These are phyloP conservation scores for Lophiostoma macrostomum DNA, from an alignment of 495 filamentous ascomycete genomes.

Conservation along the genomic window DNA sequence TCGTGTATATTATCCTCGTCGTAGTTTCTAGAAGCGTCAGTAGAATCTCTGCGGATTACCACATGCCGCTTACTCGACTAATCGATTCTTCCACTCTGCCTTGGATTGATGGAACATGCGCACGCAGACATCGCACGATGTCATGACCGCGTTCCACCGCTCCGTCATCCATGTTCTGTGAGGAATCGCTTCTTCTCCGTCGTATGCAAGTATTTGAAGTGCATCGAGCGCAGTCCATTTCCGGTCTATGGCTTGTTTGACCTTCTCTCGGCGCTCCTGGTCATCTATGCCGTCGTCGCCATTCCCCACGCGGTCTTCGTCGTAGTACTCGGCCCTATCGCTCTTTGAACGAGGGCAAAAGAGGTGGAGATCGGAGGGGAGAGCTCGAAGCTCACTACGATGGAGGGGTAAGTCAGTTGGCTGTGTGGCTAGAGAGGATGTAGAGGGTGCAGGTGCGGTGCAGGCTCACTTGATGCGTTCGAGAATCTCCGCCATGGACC, in stretches of 20 bases:
- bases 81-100: slow-evolving; percentile 57
- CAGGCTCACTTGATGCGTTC: slow-evolving; percentile 27
- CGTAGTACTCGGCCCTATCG: slow-evolving; percentile 35
- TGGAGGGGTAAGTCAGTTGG: slow-evolving; percentile 2
- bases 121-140: slow-evolving; percentile 74
- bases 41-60: not conserved
- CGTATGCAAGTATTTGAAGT: slow-evolving; percentile 66
- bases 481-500: slow-evolving; percentile 36
- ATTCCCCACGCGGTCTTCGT: slow-evolving; percentile 38
- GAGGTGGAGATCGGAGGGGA: slow-evolving; percentile 38
- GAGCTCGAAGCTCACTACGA: slow-evolving; percentile 34
- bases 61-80: slow-evolving; percentile 40
- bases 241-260: slow-evolving; percentile 50
- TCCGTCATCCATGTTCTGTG: slow-evolving; percentile 58
- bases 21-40: slow-evolving; percentile 46
- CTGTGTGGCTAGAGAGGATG: not conserved
- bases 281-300: slow-evolving; percentile 16
- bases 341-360: slow-evolving; percentile 41
- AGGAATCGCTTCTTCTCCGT: slow-evolving; percentile 56
- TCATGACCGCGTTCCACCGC: slow-evolving; percentile 56
- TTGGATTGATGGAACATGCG: slow-evolving; percentile 74
- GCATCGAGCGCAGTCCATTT: slow-evolving; percentile 59
- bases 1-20: slow-evolving; percentile 60
- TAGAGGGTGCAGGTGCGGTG: too few species aligned
- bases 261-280: slow-evolving; percentile 27